Conservation (phyloP, 140 eudicot genomes). For the Stevia rebaudiana region DNA sequence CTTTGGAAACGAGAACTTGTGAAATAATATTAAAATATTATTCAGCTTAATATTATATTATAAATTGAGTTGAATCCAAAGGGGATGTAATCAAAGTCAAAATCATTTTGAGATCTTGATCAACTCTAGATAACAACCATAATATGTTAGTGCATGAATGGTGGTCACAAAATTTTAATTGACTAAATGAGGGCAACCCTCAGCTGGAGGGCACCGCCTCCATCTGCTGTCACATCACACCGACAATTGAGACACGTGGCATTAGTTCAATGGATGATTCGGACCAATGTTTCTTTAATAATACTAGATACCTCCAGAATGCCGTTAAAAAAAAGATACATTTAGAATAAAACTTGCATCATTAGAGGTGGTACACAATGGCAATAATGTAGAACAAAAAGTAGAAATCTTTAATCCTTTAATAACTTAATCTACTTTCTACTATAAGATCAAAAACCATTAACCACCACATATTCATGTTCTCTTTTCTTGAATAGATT, state of each 20-base stretch:
- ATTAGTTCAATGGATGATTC: not conserved
- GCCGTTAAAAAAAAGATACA: too few relatives aligned
- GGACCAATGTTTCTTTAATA: slow-evolving; percentile 32
- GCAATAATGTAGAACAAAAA: slow-evolving; percentile 25
- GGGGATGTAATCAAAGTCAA: not conserved
- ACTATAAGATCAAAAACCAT: slow-evolving; percentile 14
- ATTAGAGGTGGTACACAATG: slow-evolving; percentile 29
- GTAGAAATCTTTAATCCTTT: slow-evolving; percentile 36
- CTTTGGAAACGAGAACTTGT: not conserved
- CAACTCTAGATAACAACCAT: slow-evolving; percentile 7
- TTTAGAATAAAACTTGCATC: slow-evolving; percentile 17
- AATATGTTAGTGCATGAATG: slow-evolving; percentile 21
- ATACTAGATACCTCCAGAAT: slow-evolving; percentile 11
- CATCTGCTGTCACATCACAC: slow-evolving; percentile 18
- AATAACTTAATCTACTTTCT: slow-evolving; percentile 28
- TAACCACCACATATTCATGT: slow-evolving; percentile 24
- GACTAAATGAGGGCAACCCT: slow-evolving; percentile 22
- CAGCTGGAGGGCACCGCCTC: slow-evolving; percentile 30
- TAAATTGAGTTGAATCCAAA: too few relatives aligned
- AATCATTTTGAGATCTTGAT: slow-evolving; percentile 5
- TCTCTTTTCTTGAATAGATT: slow-evolving; percentile 37
- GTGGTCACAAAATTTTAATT: slow-evolving; percentile 22
- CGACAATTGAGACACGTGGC: slow-evolving; percentile 20
- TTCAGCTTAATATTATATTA: too few relatives aligned
- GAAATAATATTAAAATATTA: too few relatives aligned